Base-by-base conservation (phyloP, 106 monocot species). In the Acanthochlamys bracteata region DNA sequence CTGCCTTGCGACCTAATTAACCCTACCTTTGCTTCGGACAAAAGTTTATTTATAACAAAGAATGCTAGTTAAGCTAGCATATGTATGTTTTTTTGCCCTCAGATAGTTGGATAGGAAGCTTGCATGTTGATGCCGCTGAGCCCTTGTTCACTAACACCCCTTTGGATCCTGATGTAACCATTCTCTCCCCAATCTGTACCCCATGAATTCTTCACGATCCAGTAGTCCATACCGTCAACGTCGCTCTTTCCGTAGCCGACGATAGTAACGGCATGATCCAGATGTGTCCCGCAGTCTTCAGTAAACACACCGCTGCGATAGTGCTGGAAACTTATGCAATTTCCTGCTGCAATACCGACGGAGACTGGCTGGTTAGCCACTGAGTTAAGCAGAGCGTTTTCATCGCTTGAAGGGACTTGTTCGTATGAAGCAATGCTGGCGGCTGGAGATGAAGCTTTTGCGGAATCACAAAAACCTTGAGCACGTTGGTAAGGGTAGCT, bases 201-300 rank as follows among this genome's bases (percentile, higher is more conserved):
- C 62, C 62, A 63, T 11, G 62, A 63, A 21, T 63, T 63, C 42
- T 63, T 63, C 39, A 63, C 41, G 7, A 63, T 4, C 62, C 62
- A 63, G 22, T 63, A 63, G 11, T 63, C 21, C 10, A 40, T 27
- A 4, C 27, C 41, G 40, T 42, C 62, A n/a, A n/a, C n/a, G 3
- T 13, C 10, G 3, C n/a, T 39, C 11, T 2, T 20, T 42, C 62
- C 62, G 42, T 43, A 63, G 16, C 62, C 62, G 11, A 63, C 62
- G 7, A 42, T 4, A 19, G 62, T 42, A 6, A 63, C 42, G 22
- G 39, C 41, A 19, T 63, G 62, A 20, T 41, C 20, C 3, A 63
- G 42, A 63, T 20, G 4, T 9, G 62, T 63, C 10, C 62, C 62
- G 20, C 62, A 63, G 21, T 41, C 19, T 14, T 42, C 62, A 20